Evolutionary conservation across 768 basidiomycete genomes (phyloP), one percentile per base, ranked within the genome.

Genomic region (Naganishia kalamii): DNA sequence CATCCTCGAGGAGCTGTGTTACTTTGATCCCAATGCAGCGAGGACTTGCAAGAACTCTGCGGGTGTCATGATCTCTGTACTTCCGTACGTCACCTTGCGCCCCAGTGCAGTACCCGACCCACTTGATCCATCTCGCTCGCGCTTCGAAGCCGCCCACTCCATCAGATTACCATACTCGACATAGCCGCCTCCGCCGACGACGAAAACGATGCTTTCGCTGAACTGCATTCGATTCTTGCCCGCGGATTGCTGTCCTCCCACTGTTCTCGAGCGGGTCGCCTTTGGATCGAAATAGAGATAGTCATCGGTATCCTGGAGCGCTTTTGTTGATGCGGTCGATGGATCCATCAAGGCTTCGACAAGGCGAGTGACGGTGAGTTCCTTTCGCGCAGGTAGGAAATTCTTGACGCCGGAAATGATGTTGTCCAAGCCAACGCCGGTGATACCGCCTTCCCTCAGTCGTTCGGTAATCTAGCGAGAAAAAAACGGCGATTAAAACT

Each of bases 261-360:
- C 71, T 63, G 83, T 72, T 11, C 72, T 66, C 0, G 73, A 70
- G 52, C 88, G 84, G 11, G 88, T 85, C 15, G 88, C 87, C 23
- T 88, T 87, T 10, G 94, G 94, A 76, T 99, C 94, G 62, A 99
- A 86, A 81, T 89, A 88, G 47, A 99, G 77, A 79, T 87, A 99
- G 32, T 99, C 94, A 74, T 99, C 94, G 1, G 94, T 97, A 77
- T 96, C 92, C 72, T 90, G 88, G 35, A 99, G 79, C 4, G 96
- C 97, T 75, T 93, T 89, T 65, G 92, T 93, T 29, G 90, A 89
- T 2, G 92, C 96, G 1, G 88, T 83, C 0, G 92, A 87, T 0
- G 96, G 93, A 75, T 99, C 96, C 93, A 98, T 98, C 30, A 99
- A 82, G 23, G 96, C 94, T 74, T 98, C 96, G 1, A 89, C 87